These are phyloP conservation scores for Tephrocybe rancida DNA, from an alignment of 768 basidiomycete genomes.

Conservation along the genomic window DNA sequence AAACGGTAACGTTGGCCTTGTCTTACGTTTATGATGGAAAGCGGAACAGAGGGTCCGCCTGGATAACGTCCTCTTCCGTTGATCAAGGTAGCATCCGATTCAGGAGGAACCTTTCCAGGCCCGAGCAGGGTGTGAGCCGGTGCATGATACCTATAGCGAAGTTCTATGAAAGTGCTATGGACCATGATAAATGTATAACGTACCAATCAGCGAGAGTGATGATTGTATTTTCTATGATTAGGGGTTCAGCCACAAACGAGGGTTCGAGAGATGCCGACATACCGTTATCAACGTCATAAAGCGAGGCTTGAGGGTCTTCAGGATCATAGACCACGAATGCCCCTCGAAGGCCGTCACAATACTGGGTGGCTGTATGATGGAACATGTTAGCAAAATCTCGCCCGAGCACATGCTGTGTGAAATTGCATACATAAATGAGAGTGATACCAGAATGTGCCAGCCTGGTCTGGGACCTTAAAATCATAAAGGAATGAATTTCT, in stretches of 20 bases:
- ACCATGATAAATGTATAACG: not conserved
- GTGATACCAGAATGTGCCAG: not conserved
- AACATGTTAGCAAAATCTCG: not conserved
- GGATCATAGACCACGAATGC: not conserved
- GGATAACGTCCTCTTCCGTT: not conserved
- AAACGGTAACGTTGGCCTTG: slow-evolving; percentile 35
- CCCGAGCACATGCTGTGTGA: not conserved
- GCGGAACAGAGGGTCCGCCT: not conserved
- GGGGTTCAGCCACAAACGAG: not conserved
- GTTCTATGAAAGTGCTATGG: not conserved
- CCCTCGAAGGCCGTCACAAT: not conserved
- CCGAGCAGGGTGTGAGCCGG: not conserved
- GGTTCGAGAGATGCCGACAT: not conserved
- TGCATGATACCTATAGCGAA: not conserved
- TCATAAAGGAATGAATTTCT: not conserved
- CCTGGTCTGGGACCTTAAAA: not conserved
- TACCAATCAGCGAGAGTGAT: slow-evolving; percentile 8
- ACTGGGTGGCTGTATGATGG: not conserved
- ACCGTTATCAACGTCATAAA: not conserved
- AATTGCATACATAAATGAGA: not conserved
- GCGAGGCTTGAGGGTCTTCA: not conserved
- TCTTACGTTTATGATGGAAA: slow-evolving; percentile 36
- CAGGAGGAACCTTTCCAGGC: not conserved
- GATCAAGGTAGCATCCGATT: not conserved
- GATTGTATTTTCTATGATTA: not conserved